These are phyloP conservation scores for Nicotiana tabacum DNA, from an alignment of 257 asterid genomes.

Conservation along the genomic window DNA sequence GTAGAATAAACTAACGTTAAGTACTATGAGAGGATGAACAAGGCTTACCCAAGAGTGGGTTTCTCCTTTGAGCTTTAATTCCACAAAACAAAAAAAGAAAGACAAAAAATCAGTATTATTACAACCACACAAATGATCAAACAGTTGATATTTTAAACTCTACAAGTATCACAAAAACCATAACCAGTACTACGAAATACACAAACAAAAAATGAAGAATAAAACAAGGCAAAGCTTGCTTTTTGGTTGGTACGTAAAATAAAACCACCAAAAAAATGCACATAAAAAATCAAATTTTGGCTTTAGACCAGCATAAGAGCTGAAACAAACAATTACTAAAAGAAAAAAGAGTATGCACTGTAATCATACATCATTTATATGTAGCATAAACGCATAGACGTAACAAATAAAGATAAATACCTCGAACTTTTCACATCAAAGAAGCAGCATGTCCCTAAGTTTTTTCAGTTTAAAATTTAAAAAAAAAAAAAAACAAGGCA, in stretches of 20 bases:
- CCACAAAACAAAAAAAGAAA: conserved; percentile 5
- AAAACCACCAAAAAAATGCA: no score
- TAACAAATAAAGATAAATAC: no score
- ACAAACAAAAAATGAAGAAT: no score
- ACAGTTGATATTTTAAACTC: not conserved
- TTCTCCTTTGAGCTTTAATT: conserved; percentile 93
- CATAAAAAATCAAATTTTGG: not conserved
- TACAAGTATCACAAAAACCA: no score
- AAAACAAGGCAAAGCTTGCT: not conserved
- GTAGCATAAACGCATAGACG: not conserved
- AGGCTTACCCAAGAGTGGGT: conserved; percentile 85
- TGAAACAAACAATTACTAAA: not conserved
- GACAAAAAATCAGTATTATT: no score
- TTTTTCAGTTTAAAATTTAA: no score
- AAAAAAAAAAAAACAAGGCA: no score
- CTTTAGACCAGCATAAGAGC: not conserved
- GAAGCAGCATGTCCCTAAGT: not conserved
- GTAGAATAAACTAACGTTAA: not conserved
- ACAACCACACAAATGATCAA: not conserved
- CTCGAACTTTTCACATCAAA: not conserved
- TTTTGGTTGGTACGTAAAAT: not conserved
- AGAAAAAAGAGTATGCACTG: not conserved
- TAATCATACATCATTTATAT: not conserved
- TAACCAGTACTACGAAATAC: not conserved
- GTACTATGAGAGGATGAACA: not conserved